phyloP scores from a whole-genome alignment of 305 asterid species.

The Rubia tinctorum region DNA sequence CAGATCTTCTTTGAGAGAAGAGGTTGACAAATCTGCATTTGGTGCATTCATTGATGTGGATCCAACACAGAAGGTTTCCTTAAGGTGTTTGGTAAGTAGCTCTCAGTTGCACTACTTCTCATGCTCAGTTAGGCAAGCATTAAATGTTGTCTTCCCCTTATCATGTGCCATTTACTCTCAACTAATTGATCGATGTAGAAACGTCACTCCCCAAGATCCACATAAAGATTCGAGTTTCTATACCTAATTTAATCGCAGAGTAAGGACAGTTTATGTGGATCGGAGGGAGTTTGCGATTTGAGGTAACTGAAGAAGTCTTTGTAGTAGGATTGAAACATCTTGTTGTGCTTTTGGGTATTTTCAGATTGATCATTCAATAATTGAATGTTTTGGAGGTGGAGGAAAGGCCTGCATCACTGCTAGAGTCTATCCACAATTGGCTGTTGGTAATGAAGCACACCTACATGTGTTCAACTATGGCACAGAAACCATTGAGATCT shows the following conservation, averaged over 20 bases:
- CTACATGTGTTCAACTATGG: slow-evolving; percentile 60
- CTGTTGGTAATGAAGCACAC: slow-evolving; percentile 41
- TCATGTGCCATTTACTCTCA: not conserved
- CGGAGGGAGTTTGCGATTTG: not conserved
- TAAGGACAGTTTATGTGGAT: not conserved
- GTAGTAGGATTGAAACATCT: not conserved
- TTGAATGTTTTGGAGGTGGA: slow-evolving; percentile 69
- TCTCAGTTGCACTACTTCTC: not conserved
- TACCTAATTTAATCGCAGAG: not conserved
- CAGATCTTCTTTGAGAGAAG: slow-evolving; percentile 46
- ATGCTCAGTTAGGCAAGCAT: not conserved
- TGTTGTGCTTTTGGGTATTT: not conserved
- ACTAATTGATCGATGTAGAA: not conserved
- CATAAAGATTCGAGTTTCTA: not conserved
- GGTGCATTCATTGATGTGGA: slow-evolving; percentile 59
- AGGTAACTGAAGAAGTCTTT: not conserved
- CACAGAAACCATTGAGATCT: slow-evolving; percentile 29
- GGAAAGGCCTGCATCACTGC: slow-evolving; percentile 64
- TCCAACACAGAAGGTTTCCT: slow-evolving; percentile 42
- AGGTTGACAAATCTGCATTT: slow-evolving; percentile 30
- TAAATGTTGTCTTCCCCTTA: not conserved
- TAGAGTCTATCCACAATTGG: slow-evolving; percentile 61
- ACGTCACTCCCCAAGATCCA: not conserved
- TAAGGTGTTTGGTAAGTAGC: slow-evolving; percentile 48
- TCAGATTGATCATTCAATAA: slow-evolving; percentile 65